Conservation (phyloP, 106 monocot genomes). For the Chionographis japonica region DNA sequence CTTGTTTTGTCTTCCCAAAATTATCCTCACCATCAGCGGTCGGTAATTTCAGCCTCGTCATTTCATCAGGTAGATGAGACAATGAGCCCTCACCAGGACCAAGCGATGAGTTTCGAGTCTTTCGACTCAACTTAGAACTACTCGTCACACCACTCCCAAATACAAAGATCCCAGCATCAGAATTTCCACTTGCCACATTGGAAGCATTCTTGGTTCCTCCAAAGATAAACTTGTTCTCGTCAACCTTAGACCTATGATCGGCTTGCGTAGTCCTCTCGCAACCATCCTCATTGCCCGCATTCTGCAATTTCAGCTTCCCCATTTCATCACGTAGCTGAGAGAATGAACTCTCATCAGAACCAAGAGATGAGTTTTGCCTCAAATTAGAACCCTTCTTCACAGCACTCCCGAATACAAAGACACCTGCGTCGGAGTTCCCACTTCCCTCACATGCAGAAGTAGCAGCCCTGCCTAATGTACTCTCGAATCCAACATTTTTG, state of each 20-base stretch:
- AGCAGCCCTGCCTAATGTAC: no score
- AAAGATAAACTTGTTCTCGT: no score
- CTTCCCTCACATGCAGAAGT: no score
- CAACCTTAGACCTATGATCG: no score
- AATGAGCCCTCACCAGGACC: neutral
- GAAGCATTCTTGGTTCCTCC: no score
- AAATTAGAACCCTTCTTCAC: neutral
- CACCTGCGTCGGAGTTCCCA: neutral
- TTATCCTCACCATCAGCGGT: no score
- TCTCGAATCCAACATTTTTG: no score
- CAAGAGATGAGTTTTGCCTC: neutral
- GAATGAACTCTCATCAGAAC: neutral
- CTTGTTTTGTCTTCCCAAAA: no score
- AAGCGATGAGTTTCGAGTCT: neutral
- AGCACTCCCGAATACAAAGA: slow-evolving; percentile 15
- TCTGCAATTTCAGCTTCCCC: slow-evolving; percentile 39
- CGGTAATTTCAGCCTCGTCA: neutral
- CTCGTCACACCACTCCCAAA: neutral
- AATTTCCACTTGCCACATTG: neutral
- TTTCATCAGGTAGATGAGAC: neutral
- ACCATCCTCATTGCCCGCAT: slow-evolving; percentile 10
- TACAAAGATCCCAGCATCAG: neutral
- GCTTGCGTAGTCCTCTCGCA: no score
- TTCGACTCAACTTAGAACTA: no score
- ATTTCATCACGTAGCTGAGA: slow-evolving; percentile 19